Evolutionary conservation across 768 basidiomycete genomes (phyloP), one percentile per base, ranked within the genome.

Genomic region (Boletus pseudopeckii): DNA sequence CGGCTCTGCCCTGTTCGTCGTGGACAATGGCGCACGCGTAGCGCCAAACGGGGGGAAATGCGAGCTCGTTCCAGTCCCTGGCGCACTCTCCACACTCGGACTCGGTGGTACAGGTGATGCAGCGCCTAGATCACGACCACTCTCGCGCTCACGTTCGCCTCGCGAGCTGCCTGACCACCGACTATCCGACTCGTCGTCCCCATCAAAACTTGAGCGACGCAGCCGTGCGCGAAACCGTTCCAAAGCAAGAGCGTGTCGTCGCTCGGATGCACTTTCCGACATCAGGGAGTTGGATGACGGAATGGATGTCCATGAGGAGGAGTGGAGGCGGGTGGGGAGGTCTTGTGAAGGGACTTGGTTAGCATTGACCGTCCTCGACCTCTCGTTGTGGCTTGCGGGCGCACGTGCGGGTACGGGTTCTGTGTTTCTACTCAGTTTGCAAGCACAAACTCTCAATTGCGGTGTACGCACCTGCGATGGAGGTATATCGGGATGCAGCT

Each of bases 241-340:
- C 32, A 74, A 64, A 18, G 77, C 76, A 8, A 64, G 66, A 18
- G 71, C 64, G 17, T 74, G 66, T 28, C 76, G 70, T 43, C 72
- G 69, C 48, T 79, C 79, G 11, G 71, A 71, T 2, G 75, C 74
- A 54, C 69, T 79, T 58, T 80, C 79, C 1, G 73, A 70, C 38
- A 76, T 71, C 41, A 76, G 72, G 0, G 74, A 75, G 34, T 72
- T 78, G 22, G 73, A 69, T 9, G 70, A 64, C 7, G 71, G 68
- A 17, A 70, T 56, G 32, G 72, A 67, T 15, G 72, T 33, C 53
- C 72, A 64, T 3, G 72, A 63, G 28, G 68, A 62, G 26, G 64
- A 46, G 33, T 65, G 66, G 28, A 55, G 38, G 36, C 64, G 63
- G 13, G 56, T 15, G 37, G 61, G 58, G 39, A 53, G 32, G 45